Conservation (phyloP, 768 basidiomycete species). For the Strobilomyces echinocephalus region DNA sequence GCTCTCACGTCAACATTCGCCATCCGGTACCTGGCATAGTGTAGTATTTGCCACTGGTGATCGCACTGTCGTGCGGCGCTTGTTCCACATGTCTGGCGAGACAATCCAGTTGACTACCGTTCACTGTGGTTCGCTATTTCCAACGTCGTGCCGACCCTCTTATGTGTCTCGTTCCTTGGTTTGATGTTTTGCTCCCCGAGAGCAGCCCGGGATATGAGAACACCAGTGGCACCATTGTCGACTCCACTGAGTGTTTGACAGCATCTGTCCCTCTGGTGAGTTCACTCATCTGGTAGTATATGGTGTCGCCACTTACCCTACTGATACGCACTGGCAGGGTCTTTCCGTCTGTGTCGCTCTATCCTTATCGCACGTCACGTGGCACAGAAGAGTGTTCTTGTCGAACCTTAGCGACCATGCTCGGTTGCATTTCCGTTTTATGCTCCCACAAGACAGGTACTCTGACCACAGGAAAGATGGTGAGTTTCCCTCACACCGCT, state of each 20-base stretch:
- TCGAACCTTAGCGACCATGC: slow-evolving; percentile 50
- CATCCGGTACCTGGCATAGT: too few relatives aligned
- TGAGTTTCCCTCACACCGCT: slow-evolving; percentile 4
- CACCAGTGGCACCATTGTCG: slow-evolving; percentile 34
- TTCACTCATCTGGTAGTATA: not conserved
- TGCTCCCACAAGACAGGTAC: slow-evolving; percentile 55
- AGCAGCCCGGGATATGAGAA: slow-evolving; percentile 33
- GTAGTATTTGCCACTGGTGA: too few relatives aligned
- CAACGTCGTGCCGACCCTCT: slow-evolving; percentile 36
- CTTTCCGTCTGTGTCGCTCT: slow-evolving; percentile 44
- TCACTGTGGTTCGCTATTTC: too few relatives aligned
- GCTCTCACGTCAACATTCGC: too few relatives aligned
- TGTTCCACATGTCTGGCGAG: too few relatives aligned
- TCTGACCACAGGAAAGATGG: slow-evolving; percentile 48
- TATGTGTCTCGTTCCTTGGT: slow-evolving; percentile 37
- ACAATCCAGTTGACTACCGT: too few relatives aligned
- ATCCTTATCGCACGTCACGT: slow-evolving; percentile 48
- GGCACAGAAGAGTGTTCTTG: slow-evolving; percentile 42
- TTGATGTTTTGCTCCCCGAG: too few relatives aligned
- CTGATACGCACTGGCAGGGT: slow-evolving; percentile 27
- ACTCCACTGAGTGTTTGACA: slow-evolving; percentile 36
- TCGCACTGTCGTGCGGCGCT: too few relatives aligned
- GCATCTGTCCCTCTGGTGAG: slow-evolving; percentile 40
- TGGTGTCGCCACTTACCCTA: not conserved
- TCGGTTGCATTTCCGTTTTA: slow-evolving; percentile 47